Evolutionary conservation across 1,284 basidiomycete genomes (phyloP), one percentile per base, ranked within the genome.

Genomic region (Puccinia coronata): DNA sequence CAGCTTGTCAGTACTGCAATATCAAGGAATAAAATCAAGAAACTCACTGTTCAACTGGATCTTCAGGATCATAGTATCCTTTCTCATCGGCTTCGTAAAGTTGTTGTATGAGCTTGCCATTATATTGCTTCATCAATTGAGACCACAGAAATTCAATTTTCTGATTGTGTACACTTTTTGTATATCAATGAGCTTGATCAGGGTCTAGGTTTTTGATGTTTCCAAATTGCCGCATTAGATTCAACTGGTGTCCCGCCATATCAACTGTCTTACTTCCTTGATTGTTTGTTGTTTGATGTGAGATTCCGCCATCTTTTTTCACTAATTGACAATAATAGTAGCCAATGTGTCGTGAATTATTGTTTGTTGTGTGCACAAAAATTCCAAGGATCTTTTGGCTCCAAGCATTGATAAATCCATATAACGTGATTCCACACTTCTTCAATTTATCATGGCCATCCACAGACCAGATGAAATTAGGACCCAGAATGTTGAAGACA

Each of bases 371-470:
- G n/a, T 53, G 47, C 1, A 71, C 69, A 71, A 31, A 49, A 9
- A 71, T 31, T 1, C 20, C 43, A 16, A 71, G 23, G 11, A 71
- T 53, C 39, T 53, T 49, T 18, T 34, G 2, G 1, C 6, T 4
- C 59, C 59, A 63, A 20, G 31, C 59, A 23, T 63, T 20, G 1
- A 63, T n/a, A n/a, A 49, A 18, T 18, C 69, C 39, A 11, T 49
- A 71, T 1, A 71, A 18, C 1, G 5, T 8, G 0, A 71, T 49
- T 34, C 69, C 20, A 49, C 4, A 71, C 12, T 16, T 18, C 3
- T 49, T 47, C 8, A 71, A 49, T 23, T 71, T 71, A 28, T 71
- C 67, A 43, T 70, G 67, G 9, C 67, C 67, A 70, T 70, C 67
- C n/a, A 12, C 2, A 8, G 67, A 11, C 67, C 67, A 70, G 12